Evolutionary conservation across 2,329 filamentous ascomycete genomes (phyloP), one percentile per base, ranked within the genome.

Genomic region (Corynespora cassiicola): DNA sequence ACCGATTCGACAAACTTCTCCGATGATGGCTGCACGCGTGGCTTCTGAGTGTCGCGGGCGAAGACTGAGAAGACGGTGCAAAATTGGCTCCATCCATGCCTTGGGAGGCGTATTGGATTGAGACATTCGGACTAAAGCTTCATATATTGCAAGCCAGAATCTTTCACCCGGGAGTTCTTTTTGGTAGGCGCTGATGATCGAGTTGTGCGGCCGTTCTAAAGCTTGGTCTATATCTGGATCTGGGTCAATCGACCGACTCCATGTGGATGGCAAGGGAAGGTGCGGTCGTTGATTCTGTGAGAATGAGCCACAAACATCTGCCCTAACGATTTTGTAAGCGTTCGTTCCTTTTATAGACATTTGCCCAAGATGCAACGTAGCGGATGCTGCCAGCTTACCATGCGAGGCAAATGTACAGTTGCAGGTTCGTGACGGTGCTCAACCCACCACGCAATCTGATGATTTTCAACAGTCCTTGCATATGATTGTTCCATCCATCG

Each of bases 331-430:
- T n/a, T n/a, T n/a, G n/a, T n/a, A n/a, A n/a, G n/a, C n/a, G n/a
- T n/a, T n/a, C n/a, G n/a, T n/a, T n/a, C n/a, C n/a, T n/a, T n/a
- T n/a, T n/a, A n/a, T n/a, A n/a, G n/a, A n/a, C n/a, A n/a, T n/a
- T n/a, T n/a, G n/a, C n/a, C n/a, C n/a, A n/a, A 14, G 12, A 6
- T 26, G 21, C 19, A 11, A 23, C 11, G 6, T n/a, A 10, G 14
- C 6, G 15, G 28, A 16, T 4, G 10, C 6, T 7, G n/a, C n/a
- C 8, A 24, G 37, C 51, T 10, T 45, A 62, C 58, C 61, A 65
- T 22, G 56, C 58, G 5, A 62, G 11, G 7, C 56, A 61, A n/a
- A 63, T 52, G 7, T 59, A 53, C 5, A 65, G 47, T 12, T 52
- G 19, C 11, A 61, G 54, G 22, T 38, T 38, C 6, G 42, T 41